These are phyloP conservation scores for Nicotiana rustica DNA, from an alignment of 305 asterid species.

Conservation along the genomic window DNA sequence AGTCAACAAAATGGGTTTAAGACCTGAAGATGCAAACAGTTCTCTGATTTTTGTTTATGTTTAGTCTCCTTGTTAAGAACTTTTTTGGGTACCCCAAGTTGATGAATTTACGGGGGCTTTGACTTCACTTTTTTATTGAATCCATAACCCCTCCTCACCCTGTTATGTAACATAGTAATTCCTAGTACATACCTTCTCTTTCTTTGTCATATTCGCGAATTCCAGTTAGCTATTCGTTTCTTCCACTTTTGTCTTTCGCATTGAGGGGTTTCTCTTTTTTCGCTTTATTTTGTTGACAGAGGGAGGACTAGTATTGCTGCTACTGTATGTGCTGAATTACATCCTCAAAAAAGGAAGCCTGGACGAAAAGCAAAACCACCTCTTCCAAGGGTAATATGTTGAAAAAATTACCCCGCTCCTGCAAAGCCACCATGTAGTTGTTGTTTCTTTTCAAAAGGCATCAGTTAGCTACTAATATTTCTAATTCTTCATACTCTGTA, in stretches of 20 bases:
- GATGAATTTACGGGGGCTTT: not conserved
- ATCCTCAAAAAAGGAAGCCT: conserved; percentile 64
- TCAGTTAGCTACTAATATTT: conserved; percentile 3
- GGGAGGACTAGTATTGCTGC: conserved; percentile 96
- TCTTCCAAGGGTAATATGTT: conserved; percentile 70
- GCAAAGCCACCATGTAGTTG: conserved; percentile 1
- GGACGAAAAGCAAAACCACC: conserved; percentile 82
- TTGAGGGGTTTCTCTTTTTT: not conserved
- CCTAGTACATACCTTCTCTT: not conserved
- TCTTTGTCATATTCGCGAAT: not conserved
- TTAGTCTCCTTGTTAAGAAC: not conserved
- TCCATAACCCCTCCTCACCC: not conserved
- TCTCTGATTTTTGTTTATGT: no score
- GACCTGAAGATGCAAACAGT: not conserved
- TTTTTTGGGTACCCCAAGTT: not conserved
- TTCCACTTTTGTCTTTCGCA: conserved; percentile 3
- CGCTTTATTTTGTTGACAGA: conserved; percentile 54
- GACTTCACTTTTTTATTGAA: not conserved
- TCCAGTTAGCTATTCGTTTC: not conserved
- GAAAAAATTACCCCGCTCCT: conserved; percentile 32
- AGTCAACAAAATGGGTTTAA: not conserved
- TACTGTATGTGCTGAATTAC: conserved; percentile 56
- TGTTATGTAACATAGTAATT: not conserved
- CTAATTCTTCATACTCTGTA: conserved; percentile 43
- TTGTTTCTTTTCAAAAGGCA: not conserved